Evolutionary conservation across 1,139 yeast genomes (phyloP), one percentile per base, ranked within the genome.

Genomic region (Saccharomycopsis hybrid): DNA sequence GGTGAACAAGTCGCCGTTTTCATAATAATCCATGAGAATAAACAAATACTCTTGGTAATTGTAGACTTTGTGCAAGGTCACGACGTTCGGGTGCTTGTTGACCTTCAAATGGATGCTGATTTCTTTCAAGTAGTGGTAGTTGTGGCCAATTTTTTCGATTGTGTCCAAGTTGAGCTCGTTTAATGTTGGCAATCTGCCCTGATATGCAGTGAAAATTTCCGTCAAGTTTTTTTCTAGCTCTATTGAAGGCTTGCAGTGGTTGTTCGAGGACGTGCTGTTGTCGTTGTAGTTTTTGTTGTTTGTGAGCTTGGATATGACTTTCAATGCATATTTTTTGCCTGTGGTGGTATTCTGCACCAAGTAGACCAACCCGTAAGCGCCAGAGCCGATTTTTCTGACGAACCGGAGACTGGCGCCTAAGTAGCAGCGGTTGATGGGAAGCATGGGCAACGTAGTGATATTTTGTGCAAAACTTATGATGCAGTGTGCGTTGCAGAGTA

Each of bases 361-460:
- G 66, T 85, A 88, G 11, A 89, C 95, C 32, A 85, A 72, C 2
- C 96, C 96, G 62, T 85, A 88, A 27, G 95, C 89, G 39, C 97
- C 96, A 1, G 94, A 78, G 13, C 97, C 96, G n/a, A 87, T 74
- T 55, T 81, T 78, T 51, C 68, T 68, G 48, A 73, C 62, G 40
- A 84, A 71, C 53, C 67, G 69, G 59, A 72, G 74, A 45, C 70
- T 69, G 59, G 69, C 67, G 58, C 74, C 71, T 46, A 76, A 56
- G 18, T 25, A 43, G 37, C 59, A 47, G 11, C 60, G 60, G 25
- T 48, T 37, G 8, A 56, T 32, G 9, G 18, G n/a, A 36, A 36
- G 7, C 33, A 31, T 31, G n/a, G n/a, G n/a, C n/a, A n/a, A n/a
- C n/a, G n/a, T n/a, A n/a, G n/a, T n/a, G n/a, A n/a, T n/a, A n/a